phyloP scores from a whole-genome alignment of 164 flowering plant species.

The Vitis labrusca region DNA sequence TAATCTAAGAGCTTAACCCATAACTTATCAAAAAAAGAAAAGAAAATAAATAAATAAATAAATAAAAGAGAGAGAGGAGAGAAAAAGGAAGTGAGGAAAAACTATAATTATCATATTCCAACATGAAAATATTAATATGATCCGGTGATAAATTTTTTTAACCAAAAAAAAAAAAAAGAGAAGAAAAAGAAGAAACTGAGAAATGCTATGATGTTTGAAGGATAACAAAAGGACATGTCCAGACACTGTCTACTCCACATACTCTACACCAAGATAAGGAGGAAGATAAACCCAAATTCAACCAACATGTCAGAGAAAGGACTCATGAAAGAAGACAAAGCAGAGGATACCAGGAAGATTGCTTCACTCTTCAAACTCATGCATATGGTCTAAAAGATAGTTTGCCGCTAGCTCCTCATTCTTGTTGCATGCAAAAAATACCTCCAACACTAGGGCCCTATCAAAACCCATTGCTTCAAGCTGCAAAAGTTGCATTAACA shows the following conservation, averaged over 20 bases:
- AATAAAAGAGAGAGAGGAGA: neutral
- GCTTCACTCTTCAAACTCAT: constrained; percentile 58
- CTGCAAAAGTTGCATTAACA: constrained; percentile 27
- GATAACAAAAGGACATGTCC: neutral
- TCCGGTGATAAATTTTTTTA: neutral
- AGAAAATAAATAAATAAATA: neutral
- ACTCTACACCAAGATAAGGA: constrained; percentile 5
- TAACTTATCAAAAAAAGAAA: neutral
- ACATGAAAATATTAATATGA: neutral
- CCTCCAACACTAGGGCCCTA: constrained; percentile 52
- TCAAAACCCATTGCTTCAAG: constrained; percentile 71
- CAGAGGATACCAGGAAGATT: neutral
- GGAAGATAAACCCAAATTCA: neutral
- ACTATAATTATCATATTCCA: neutral
- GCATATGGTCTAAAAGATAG: constrained; percentile 59
- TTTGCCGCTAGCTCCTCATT: constrained; percentile 74
- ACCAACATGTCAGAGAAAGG: constrained; percentile 1
- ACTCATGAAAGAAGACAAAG: neutral
- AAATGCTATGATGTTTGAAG: neutral
- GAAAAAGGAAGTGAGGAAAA: neutral
- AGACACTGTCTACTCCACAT: neutral
- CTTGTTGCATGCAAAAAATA: constrained; percentile 64
- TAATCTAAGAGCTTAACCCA: no score
- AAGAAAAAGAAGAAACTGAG: neutral
- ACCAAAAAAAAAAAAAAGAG: neutral